A percentile compares a stretch with the other conserved stretches of the same genome.
These are phyloP conservation scores for Platismatia glauca DNA, from an alignment of 495 filamentous ascomycete genomes.

Conservation along the genomic window DNA sequence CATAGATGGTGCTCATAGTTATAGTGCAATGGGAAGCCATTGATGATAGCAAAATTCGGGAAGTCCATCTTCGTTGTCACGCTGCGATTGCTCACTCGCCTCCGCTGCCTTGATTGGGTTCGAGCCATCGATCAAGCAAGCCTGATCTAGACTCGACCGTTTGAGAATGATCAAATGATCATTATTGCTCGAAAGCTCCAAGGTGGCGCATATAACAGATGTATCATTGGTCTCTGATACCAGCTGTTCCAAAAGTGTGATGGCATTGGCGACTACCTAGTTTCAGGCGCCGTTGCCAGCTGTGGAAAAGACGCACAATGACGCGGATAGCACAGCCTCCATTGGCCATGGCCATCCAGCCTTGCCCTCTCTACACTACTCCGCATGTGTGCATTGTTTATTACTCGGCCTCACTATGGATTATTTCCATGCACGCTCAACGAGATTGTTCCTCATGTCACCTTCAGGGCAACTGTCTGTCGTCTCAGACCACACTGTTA, in stretches of 20 bases:
- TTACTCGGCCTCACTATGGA: no score
- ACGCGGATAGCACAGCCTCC: slow-evolving; percentile 13
- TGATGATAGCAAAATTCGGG: not conserved
- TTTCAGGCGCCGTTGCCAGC: slow-evolving; percentile 3
- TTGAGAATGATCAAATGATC: not conserved
- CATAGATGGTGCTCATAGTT: not conserved
- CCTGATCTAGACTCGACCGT: slow-evolving; percentile 7
- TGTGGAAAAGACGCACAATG: slow-evolving; percentile 1
- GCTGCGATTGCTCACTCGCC: slow-evolving; percentile 12
- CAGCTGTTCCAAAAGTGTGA: not conserved
- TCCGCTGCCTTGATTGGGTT: slow-evolving; percentile 11
- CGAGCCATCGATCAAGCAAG: slow-evolving; percentile 1
- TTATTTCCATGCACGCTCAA: no score
- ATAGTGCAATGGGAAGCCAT: not conserved
- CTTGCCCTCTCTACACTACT: no score
- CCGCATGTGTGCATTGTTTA: no score
- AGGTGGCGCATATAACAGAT: not conserved
- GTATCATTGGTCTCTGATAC: slow-evolving; percentile 4
- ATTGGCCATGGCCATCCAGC: no score
- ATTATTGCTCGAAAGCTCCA: not conserved
- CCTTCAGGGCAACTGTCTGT: no score
- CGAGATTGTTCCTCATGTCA: no score
- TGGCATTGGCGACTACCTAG: not conserved
- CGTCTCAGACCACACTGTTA: no score
- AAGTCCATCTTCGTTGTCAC: slow-evolving; percentile 11